These are phyloP conservation scores for Phytopythium ostracodes DNA, from an alignment of 352 stramenopile genomes.

Conservation along the genomic window DNA sequence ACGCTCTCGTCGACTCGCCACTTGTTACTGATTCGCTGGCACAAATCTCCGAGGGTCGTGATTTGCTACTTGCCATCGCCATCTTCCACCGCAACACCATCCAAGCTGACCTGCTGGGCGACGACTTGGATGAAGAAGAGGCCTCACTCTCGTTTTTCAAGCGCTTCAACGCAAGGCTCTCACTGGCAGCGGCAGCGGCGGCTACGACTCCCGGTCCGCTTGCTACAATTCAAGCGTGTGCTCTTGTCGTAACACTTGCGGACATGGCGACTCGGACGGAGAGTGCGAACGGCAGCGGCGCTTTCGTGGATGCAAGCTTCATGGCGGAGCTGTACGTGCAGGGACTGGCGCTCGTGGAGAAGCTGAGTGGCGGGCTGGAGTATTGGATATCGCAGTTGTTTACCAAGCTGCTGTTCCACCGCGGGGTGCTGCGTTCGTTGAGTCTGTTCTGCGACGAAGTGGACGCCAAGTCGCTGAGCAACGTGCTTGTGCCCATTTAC, in stretches of 20 bases:
- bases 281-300: slow-evolving; percentile 5
- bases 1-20: slow-evolving; percentile 8
- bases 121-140: slow-evolving; percentile 59
- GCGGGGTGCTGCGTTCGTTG: slow-evolving; percentile 27
- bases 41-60: slow-evolving; percentile 14
- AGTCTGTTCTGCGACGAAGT: slow-evolving; percentile 37
- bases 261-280: slow-evolving; percentile 17
- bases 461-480: slow-evolving; percentile 43
- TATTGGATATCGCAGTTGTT: slow-evolving; percentile 47
- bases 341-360: slow-evolving; percentile 34
- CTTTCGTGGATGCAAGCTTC: slow-evolving; percentile 17
- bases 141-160: slow-evolving; percentile 19
- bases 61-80: slow-evolving; percentile 28
- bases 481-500: slow-evolving; percentile 60
- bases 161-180: background rate
- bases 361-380: slow-evolving; percentile 40
- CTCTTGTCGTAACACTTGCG: slow-evolving; percentile 19
- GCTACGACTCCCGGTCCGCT: background rate
- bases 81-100: slow-evolving; percentile 29
- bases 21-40: background rate
- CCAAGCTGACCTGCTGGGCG: slow-evolving; percentile 23
- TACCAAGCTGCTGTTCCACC: slow-evolving; percentile 41
- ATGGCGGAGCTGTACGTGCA: slow-evolving; percentile 33
- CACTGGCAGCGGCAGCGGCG: background rate
- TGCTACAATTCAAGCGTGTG: slow-evolving; percentile 22